Base-by-base conservation (phyloP, 768 basidiomycete genomes). In the Lanmaoa rubissima region DNA sequence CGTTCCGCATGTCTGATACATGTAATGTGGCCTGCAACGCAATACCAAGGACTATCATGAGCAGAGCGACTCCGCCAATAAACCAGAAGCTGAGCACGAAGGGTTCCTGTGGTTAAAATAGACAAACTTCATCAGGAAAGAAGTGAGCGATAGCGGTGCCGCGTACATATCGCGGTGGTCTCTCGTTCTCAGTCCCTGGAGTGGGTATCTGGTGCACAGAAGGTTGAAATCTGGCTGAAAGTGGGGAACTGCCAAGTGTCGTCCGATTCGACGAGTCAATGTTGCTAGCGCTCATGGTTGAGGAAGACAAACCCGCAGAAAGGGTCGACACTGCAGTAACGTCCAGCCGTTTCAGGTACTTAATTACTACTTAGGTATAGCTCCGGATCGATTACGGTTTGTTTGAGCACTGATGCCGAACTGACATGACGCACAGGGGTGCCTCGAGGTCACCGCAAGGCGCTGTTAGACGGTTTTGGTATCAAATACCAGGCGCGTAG, bases 201-300 rank as follows among this genome's bases (percentile, higher is more conserved):
- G 79, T 70, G 14, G 83, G 83, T 61, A 84, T 82, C 28, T 78
- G 68, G 49, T 82, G 74, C 2, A 77, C 75, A 2, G 79, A 77
- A 44, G 78, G 77, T 54, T 73, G 75, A 62, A 77, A 79, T 56
- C 72, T 70, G 49, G 71, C 68, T 1, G 75, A 76, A 26, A 57
- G 54, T 5, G 63, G 64, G 31, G 54, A 48, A 24, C 17, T 19
- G n/a, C 21, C 44, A 10, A 48, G 42, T 17, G 47, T 3, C 12
- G 32, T 10, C 40, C 49, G 45, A 13, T 28, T 50, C 3, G 53
- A 40, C 4, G 11, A 24, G 12, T 54, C 14, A 21, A 21, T 13
- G 39, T 48, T 41, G 55, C 17, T 40, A 19, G 38, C 10, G n/a
- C 8, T 50, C 68, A 59, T 60, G 49, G 58, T 24, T 10, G 24